These are phyloP conservation scores for Rhizodiscina lignyota DNA, from an alignment of 495 filamentous ascomycete species.

Conservation along the genomic window DNA sequence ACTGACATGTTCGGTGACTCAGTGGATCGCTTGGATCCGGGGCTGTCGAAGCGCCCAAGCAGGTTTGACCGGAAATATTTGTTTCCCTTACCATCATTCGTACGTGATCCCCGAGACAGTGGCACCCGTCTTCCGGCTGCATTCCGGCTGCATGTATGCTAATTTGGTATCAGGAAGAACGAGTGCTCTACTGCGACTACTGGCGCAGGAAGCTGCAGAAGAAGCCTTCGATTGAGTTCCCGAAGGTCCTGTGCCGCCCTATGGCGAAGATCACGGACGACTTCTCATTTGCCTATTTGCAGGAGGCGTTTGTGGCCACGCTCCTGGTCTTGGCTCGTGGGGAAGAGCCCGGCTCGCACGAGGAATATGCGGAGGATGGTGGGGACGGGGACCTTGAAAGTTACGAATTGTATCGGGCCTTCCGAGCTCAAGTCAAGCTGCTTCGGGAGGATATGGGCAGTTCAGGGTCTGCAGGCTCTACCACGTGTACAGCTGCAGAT, in stretches of 20 bases:
- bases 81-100: slow-evolving; percentile 40
- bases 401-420: slow-evolving; percentile 32
- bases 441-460: slow-evolving; percentile 39
- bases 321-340: slow-evolving; percentile 30
- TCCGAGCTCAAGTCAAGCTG: slow-evolving; percentile 38
- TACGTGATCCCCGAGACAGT: no score
- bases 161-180: slow-evolving; percentile 16
- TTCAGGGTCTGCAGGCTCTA: no score
- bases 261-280: slow-evolving; percentile 41
- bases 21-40: slow-evolving; percentile 29
- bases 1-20: slow-evolving; percentile 1
- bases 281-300: slow-evolving; percentile 50
- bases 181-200: slow-evolving; percentile 32
- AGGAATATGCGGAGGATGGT: slow-evolving; percentile 15
- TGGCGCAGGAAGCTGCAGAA: slow-evolving; percentile 28
- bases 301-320: slow-evolving; percentile 46
- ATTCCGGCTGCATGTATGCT: not conserved
- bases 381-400: slow-evolving; percentile 22
- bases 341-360: slow-evolving; percentile 1
- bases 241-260: slow-evolving; percentile 29
- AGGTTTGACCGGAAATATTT: slow-evolving; percentile 50
- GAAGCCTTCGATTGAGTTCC: slow-evolving; percentile 41
- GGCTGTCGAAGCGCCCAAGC: slow-evolving; percentile 45
- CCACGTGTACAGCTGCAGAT: no score
- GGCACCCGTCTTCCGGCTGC: not conserved